Conservation (phyloP, 306 rosid species). For the Fragaria iinumae region DNA sequence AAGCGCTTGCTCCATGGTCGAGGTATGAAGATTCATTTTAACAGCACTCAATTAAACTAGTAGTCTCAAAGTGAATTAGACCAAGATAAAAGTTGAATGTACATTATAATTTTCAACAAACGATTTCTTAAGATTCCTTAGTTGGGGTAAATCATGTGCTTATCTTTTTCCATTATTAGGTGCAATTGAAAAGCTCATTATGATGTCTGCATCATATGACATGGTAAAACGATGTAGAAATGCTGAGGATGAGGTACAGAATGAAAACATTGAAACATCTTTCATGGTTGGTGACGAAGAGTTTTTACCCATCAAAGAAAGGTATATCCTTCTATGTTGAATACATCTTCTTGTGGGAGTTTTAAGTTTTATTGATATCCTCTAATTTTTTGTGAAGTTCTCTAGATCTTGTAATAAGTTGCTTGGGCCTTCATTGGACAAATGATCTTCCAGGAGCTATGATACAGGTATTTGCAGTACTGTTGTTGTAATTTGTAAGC, state of each 20-base stretch:
- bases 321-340: slow-evolving; percentile 37
- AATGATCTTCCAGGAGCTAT: slow-evolving; percentile 99
- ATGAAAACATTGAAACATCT: slow-evolving; percentile 47
- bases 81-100: not conserved
- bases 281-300: slow-evolving; percentile 86
- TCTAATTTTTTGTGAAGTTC: slow-evolving; percentile 55
- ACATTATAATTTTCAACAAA: not conserved
- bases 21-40: slow-evolving; percentile 35
- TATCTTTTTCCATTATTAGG: slow-evolving; percentile 37
- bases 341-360: not conserved
- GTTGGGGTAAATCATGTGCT: not conserved
- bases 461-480: slow-evolving; percentile 61
- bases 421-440: slow-evolving; percentile 97
- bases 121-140: not conserved
- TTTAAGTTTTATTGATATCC: slow-evolving; percentile 2
- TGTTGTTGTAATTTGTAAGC: not conserved
- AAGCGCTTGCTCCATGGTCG: slow-evolving; percentile 50
- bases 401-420: slow-evolving; percentile 81
- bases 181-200: slow-evolving; percentile 66
- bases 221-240: slow-evolving; percentile 69
- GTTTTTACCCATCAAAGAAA: slow-evolving; percentile 77
- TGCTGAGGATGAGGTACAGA: slow-evolving; percentile 27
- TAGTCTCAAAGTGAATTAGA: not conserved
- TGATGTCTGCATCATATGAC: slow-evolving; percentile 83
- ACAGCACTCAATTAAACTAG: not conserved